Conservation (phyloP, 148 eudicot species). For the Rhododendron simsii region DNA sequence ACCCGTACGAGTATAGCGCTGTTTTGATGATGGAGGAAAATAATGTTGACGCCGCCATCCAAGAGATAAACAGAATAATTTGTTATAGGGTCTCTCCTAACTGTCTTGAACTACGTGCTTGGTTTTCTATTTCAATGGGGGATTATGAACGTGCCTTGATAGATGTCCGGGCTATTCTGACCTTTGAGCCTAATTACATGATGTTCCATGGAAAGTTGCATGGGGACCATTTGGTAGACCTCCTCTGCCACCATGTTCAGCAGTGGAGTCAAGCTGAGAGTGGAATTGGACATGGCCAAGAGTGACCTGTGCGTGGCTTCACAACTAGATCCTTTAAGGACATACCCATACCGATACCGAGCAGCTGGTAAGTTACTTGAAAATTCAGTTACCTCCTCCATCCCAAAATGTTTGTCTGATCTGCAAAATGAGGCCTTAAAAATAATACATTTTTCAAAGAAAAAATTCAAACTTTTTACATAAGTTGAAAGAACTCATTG, state of each 20-base stretch:
- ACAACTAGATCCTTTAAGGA: too few species aligned
- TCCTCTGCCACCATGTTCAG: conserved; percentile 50
- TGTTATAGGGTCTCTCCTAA: conserved; percentile 79
- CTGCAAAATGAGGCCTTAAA: too few species aligned
- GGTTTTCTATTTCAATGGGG: conserved; percentile 56
- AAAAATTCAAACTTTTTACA: too few species aligned
- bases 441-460: too few species aligned
- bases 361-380: conserved; percentile 67
- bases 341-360: conserved; percentile 46
- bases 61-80: conserved; percentile 64
- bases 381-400: neutral
- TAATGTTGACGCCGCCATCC: conserved; percentile 41
- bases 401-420: too few species aligned
- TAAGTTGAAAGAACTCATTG: too few species aligned
- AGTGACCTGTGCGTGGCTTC: too few species aligned
- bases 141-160: conserved; percentile 76
- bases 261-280: conserved; percentile 67
- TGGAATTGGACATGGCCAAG: too few species aligned
- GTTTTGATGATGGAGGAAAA: conserved; percentile 47
- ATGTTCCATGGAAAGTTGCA: conserved; percentile 67
- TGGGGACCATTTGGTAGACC: conserved; percentile 59
- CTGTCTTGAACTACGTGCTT: conserved; percentile 87
- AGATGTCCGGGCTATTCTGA: conserved; percentile 63
- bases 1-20: conserved; percentile 79
- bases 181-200: conserved; percentile 67